Base-by-base conservation (phyloP, 1,284 basidiomycete species). In the Blastosporella zonata region DNA sequence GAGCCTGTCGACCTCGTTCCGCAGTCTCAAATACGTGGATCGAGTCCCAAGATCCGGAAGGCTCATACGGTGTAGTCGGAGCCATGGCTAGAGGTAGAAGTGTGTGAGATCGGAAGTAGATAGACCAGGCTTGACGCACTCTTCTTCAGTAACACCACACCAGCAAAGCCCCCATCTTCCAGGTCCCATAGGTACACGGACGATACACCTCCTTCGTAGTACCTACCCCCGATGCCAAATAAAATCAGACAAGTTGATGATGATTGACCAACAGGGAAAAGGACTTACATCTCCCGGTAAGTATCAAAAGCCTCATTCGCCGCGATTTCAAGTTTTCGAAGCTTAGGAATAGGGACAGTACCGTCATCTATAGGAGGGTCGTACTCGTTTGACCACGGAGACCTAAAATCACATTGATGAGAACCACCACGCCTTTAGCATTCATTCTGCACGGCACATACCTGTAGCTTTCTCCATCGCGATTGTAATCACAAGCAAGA, bases 101-200 rank as follows among this genome's bases (percentile, higher is more conserved):
- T 10, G 12, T 10, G 12, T 37, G 20, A 8, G 36, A 2, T 22
- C 18, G 10, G 10, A 10, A 9, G 4, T 13, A 12, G 10, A 20
- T 22, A 6, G 12, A 12, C 21, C 2, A 34, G 22, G 20, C 20
- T 15, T 13, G 2, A 73, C 89, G 58, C 56, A 96, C 95, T 79
- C 74, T 99, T 99, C 77, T 98, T 97, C 56, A 99, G 74, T 39
- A 99, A 70, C 0, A 99, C 95, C 0, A 97, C 97, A 8, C 97
- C 97, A 3, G 97, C 97, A 69, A 98, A 99, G 31, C 86, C 88
- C 18, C 93, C 92, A 56, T 97, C 94, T 50, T 97, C 95, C 17
- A 96, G 77, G 64, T 99, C 97, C 97, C 97, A 99, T 9, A 99
- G 82, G 68, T 97, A 99, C 13, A 97, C 96, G 15, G 90, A 94